phyloP scores from a whole-genome alignment of 192 early-diverging fungal species.

The Coemansia sp. region DNA sequence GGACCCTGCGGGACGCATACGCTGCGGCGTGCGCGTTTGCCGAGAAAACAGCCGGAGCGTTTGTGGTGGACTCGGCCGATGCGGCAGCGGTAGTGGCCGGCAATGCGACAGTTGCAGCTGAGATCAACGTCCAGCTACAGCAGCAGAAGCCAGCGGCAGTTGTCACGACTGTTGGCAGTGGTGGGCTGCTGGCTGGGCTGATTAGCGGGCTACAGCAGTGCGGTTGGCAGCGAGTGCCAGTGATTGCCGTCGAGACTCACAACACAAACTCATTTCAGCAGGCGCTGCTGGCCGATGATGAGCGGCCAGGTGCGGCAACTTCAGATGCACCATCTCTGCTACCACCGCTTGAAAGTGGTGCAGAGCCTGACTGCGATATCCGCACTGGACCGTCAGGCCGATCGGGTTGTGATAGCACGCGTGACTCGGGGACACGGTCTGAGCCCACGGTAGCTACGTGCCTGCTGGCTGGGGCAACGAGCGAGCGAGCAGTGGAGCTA shows the following conservation, averaged over 20 bases:
- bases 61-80: slow-evolving; percentile 52
- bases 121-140: slow-evolving; percentile 63
- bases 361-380: slow-evolving; percentile 47
- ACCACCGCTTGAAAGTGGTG: slow-evolving; percentile 60
- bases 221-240: slow-evolving; percentile 65
- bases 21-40: slow-evolving; percentile 31
- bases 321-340: slow-evolving; percentile 42
- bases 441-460: slow-evolving; percentile 54
- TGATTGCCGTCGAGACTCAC: slow-evolving; percentile 73
- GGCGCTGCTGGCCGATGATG: slow-evolving; percentile 56
- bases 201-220: slow-evolving; percentile 60
- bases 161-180: slow-evolving; percentile 66
- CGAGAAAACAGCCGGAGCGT: slow-evolving; percentile 22
- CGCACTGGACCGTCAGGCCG: background rate
- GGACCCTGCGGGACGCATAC: slow-evolving; percentile 35
- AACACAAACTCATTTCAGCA: slow-evolving; percentile 70
- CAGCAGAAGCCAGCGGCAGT: slow-evolving; percentile 60
- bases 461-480: slow-evolving; percentile 45
- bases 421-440: background rate
- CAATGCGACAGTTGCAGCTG: slow-evolving; percentile 59
- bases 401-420: background rate
- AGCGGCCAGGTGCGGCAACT: background rate
- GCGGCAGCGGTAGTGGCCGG: slow-evolving; percentile 60
- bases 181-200: slow-evolving; percentile 66
- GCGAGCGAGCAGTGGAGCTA: slow-evolving; percentile 21